Percentiles rank a stretch among this genome's conserved stretches.
These are phyloP conservation scores for Annona squamosa DNA, from an alignment of 164 flowering plant genomes.

Conservation along the genomic window DNA sequence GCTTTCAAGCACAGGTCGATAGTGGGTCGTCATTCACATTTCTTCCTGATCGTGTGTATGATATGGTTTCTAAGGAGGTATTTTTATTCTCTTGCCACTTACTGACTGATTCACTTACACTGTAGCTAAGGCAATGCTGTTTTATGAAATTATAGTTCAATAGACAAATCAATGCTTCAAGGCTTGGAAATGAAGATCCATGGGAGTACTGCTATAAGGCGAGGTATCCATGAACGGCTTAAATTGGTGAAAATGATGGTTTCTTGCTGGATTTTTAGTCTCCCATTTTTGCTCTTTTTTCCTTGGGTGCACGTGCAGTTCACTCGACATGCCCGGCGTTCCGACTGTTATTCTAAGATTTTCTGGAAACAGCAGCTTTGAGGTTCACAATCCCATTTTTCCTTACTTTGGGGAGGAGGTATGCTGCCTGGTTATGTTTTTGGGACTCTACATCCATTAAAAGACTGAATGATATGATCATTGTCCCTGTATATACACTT, in stretches of 20 bases:
- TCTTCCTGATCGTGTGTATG: conserved; percentile 56
- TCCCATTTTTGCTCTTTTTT: conserved; percentile 8
- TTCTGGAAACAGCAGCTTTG: conserved; percentile 54
- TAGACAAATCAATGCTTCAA: conserved; percentile 49
- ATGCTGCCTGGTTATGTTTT: conserved; percentile 1
- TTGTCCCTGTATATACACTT: not conserved
- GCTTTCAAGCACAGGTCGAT: conserved; percentile 60
- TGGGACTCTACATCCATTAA: not conserved
- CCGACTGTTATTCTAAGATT: conserved; percentile 59
- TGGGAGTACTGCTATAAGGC: conserved; percentile 80
- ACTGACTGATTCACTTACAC: not conserved
- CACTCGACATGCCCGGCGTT: conserved; percentile 32
- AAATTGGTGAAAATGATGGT: not conserved
- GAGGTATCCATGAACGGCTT: conserved; percentile 37
- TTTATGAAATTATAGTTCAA: conserved; percentile 48
- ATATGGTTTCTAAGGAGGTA: conserved; percentile 61
- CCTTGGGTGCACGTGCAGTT: conserved; percentile 25
- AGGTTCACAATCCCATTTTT: conserved; percentile 53
- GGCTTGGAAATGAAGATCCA: conserved; percentile 50
- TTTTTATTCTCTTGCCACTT: conserved; percentile 1
- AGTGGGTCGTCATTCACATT: conserved; percentile 88
- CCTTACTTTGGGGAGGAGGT: conserved; percentile 46
- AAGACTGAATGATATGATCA: not conserved
- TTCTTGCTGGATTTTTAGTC: conserved; percentile 1
- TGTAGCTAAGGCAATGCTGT: not conserved